phyloP scores from a whole-genome alignment of 768 basidiomycete species.

The Russula brevipes region DNA sequence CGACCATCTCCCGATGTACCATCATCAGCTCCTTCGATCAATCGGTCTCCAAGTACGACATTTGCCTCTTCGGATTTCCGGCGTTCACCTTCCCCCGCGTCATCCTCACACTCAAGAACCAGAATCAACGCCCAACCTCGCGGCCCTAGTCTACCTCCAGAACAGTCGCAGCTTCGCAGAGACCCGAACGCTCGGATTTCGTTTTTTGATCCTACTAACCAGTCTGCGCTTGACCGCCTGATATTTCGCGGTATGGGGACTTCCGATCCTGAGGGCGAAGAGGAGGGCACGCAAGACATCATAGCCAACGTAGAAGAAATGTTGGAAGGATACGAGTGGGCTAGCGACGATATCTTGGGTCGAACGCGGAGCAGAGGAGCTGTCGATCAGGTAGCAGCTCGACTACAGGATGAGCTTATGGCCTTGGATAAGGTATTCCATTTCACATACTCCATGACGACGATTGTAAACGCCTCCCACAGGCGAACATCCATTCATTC shows the following conservation, averaged over 20 bases:
- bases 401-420: constrained; percentile 82
- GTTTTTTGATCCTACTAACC: constrained; percentile 77
- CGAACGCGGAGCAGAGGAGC: constrained; percentile 62
- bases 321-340: constrained; percentile 98
- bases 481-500: constrained; percentile 98
- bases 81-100: constrained; percentile 19
- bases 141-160: constrained; percentile 21
- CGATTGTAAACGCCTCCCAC: constrained; percentile 10
- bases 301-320: constrained; percentile 95
- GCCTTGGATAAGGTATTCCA: constrained; percentile 82
- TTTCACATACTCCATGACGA: neutral
- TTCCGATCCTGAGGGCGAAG: constrained; percentile 39
- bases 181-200: constrained; percentile 72
- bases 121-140: constrained; percentile 1
- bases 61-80: neutral
- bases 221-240: constrained; percentile 65
- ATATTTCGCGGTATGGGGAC: constrained; percentile 40
- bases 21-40: constrained; percentile 15
- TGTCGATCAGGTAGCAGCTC: constrained; percentile 87
- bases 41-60: neutral
- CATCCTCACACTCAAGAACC: constrained; percentile 5
- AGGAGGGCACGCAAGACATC: constrained; percentile 74
- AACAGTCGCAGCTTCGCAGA: constrained; percentile 41
- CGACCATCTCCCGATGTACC: constrained; percentile 22
- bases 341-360: constrained; percentile 69